phyloP scores from a whole-genome alignment of 2,329 filamentous ascomycete species.

The Fusarium keratoplasticum region DNA sequence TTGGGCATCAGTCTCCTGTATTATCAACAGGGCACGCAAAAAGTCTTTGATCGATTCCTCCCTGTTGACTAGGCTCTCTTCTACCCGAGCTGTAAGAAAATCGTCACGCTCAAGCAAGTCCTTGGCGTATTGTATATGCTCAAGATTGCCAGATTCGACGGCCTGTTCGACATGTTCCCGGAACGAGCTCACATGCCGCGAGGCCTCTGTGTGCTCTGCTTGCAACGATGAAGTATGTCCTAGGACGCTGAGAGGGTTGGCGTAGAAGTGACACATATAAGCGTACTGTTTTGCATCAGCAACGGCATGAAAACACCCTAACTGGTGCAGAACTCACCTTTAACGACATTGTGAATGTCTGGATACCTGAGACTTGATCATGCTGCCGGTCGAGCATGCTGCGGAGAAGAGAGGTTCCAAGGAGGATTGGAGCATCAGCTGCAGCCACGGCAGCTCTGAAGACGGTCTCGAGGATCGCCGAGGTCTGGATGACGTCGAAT shows the following conservation, averaged over 20 bases:
- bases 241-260: conserved; percentile 78
- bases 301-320: background rate
- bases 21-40: conserved; percentile 61
- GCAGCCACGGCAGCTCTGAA: conserved; percentile 74
- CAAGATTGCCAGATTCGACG: conserved; percentile 56
- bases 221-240: conserved; percentile 60
- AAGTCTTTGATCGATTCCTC: conserved; percentile 57
- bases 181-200: conserved; percentile 78
- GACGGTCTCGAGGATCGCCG: conserved; percentile 77
- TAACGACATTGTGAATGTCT: conserved; percentile 76
- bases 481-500: conserved; percentile 81
- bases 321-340: conserved; percentile 61
- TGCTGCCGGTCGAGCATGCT: conserved; percentile 77
- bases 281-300: conserved; percentile 68
- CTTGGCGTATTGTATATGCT: conserved; percentile 56
- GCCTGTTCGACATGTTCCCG: conserved; percentile 62
- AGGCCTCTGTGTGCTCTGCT: conserved; percentile 72
- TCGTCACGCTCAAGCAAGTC: conserved; percentile 70
- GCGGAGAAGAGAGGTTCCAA: conserved; percentile 73
- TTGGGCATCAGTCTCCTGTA: conserved; percentile 53
- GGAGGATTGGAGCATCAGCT: conserved; percentile 64
- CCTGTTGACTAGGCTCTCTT: conserved; percentile 43
- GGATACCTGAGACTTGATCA: conserved; percentile 81
- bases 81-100: conserved; percentile 61
- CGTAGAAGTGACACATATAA: conserved; percentile 89